Conservation (phyloP, 1,284 basidiomycete species). For the Xerocomus nothofagi region DNA sequence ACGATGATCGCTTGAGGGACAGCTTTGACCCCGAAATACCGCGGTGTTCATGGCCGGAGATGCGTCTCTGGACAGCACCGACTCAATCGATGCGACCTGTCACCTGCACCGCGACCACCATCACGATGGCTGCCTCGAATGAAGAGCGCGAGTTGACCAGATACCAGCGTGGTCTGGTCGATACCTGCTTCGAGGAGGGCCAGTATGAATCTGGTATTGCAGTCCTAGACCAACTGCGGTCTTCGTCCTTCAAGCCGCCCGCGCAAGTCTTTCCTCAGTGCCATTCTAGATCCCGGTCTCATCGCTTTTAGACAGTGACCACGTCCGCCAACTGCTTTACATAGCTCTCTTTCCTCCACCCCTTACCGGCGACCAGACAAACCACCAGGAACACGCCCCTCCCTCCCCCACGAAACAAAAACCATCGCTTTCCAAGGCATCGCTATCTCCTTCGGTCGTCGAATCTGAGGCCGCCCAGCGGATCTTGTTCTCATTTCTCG, state of each 20-base stretch:
- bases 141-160: slow-evolving; percentile 53
- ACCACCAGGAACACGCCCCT: slow-evolving; percentile 44
- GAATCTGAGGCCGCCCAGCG: slow-evolving; percentile 53
- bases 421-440: slow-evolving; percentile 31
- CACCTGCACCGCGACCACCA: slow-evolving; percentile 26
- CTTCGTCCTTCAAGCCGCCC: slow-evolving; percentile 51
- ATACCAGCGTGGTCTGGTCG: slow-evolving; percentile 59
- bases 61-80: no score
- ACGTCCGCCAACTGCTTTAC: slow-evolving; percentile 66
- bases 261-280: slow-evolving; percentile 42
- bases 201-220: slow-evolving; percentile 66
- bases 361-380: slow-evolving; percentile 33
- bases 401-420: slow-evolving; percentile 33
- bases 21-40: slow-evolving; percentile 12
- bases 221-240: slow-evolving; percentile 58
- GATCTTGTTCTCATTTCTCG: slow-evolving; percentile 55
- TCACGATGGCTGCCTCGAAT: slow-evolving; percentile 16
- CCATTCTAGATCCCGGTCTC: slow-evolving; percentile 12
- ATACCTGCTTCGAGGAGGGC: slow-evolving; percentile 70
- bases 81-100: slow-evolving; percentile 2
- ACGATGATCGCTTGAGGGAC: slow-evolving; percentile 7
- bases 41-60: slow-evolving; percentile 7
- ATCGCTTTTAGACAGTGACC: slow-evolving; percentile 39
- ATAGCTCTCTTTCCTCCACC: slow-evolving; percentile 61
- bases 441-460: slow-evolving; percentile 43